Base-by-base conservation (phyloP, 805 yeast species). In the Saturnispora serradocipensis region DNA sequence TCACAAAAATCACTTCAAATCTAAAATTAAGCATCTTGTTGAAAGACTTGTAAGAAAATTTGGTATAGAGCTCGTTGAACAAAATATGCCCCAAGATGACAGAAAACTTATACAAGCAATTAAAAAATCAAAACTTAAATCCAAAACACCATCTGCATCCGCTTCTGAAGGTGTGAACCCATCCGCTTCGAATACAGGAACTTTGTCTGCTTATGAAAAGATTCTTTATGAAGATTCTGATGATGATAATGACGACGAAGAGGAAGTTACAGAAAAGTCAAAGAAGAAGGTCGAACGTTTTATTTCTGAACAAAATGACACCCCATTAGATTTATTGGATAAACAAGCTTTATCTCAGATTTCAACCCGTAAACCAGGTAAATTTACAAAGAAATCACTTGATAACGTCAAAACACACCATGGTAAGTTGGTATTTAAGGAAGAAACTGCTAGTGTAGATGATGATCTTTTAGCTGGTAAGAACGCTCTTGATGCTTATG, bases 1-100 rank as follows among this genome's bases (percentile, higher is more conserved):
- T 65, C 97, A 91, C 68, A 88, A 88, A 62, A 95, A 95, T 46
- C 96, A 89, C 64, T 93, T 93, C 76, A 89, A 88, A 66, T 79
- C 90, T 13, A 91, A 88, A 67, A 91, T 93, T 36, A 88, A 88
- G 71, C 97, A 93, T 63, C 85, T 93, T 50, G 73, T 93, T 56
- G 99, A 93, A 74, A 80, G 98, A 60, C 72, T 93, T 61, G 79
- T 91, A 50, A 80, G 99, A 65, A 82, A 89, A 64, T 88, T 88
- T 64, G 97, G 98, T n/a, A 76, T 80, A 55, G 97, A 90, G 34
- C 76, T 73, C n/a, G 78, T 93, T 49, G 96, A 86, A 63, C 72
- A 72, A 50, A 78, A 81, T 48, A 89, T 93, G 70, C 99, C 99
- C 10, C 96, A 86, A 63, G 91, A 84, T 50, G 98, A 93, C 63